phyloP scores from a whole-genome alignment of 2,329 filamentous ascomycete species.

The Fusarium ambrosium region DNA sequence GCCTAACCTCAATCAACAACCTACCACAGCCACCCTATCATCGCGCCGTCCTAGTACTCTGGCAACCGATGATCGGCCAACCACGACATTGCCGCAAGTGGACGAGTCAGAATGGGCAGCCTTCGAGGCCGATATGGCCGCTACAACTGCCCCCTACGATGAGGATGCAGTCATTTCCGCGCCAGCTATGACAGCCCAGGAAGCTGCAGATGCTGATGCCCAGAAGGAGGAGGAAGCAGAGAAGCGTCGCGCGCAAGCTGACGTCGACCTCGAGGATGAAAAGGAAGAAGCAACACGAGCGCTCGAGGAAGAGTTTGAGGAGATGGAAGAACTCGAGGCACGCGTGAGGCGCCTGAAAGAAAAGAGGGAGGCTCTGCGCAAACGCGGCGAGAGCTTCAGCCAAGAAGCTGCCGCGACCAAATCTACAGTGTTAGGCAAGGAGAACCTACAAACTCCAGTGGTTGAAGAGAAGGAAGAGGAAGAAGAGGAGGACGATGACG shows the following conservation, averaged over 20 bases:
- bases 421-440: slow-evolving; percentile 43
- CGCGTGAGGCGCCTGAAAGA: slow-evolving; percentile 78
- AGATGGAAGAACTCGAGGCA: slow-evolving; percentile 84
- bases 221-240: slow-evolving; percentile 65
- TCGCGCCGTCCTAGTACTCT: slow-evolving; percentile 46
- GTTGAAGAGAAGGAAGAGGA: slow-evolving; percentile 60
- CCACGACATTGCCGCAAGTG: slow-evolving; percentile 46
- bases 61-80: slow-evolving; percentile 33
- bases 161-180: slow-evolving; percentile 75
- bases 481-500: slow-evolving; percentile 62
- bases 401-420: slow-evolving; percentile 46
- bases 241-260: slow-evolving; percentile 66
- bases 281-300: slow-evolving; percentile 81
- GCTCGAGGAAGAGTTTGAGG: slow-evolving; percentile 82
- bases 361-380: slow-evolving; percentile 75
- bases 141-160: slow-evolving; percentile 53
- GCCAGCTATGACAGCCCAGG: slow-evolving; percentile 74
- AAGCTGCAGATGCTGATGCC: slow-evolving; percentile 68
- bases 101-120: slow-evolving; percentile 89
- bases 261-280: slow-evolving; percentile 73
- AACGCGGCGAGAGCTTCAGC: slow-evolving; percentile 50
- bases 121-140: slow-evolving; percentile 85
- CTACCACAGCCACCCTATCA: slow-evolving; percentile 48
- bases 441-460: slow-evolving; percentile 46
- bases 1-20: slow-evolving; percentile 22